Conservation (phyloP, 2,329 filamentous ascomycete genomes). For the Fonsecaea erecta region DNA sequence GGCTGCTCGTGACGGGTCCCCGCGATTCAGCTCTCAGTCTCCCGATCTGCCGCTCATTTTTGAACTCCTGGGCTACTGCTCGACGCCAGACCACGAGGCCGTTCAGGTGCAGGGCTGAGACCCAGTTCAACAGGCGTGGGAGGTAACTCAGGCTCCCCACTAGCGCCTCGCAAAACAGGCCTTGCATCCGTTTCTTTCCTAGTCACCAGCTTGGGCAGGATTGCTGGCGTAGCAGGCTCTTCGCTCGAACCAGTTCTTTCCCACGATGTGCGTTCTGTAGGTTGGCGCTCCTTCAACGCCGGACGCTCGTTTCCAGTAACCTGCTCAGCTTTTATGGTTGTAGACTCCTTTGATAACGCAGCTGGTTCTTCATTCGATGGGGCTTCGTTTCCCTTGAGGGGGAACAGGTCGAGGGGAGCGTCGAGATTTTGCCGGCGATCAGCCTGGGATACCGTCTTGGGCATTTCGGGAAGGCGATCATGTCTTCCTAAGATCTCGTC, state of each 20-base stretch:
- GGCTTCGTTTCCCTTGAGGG: not conserved
- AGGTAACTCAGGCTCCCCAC: constrained; percentile 35
- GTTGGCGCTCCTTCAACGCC: constrained; percentile 14
- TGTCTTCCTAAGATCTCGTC: constrained; percentile 27
- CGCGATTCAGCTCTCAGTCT: constrained; percentile 19
- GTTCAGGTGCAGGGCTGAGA: constrained; percentile 26
- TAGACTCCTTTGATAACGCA: not conserved
- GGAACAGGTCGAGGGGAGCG: not conserved
- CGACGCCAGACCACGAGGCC: constrained; percentile 34
- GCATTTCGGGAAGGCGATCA: not conserved
- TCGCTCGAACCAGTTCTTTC: constrained; percentile 3
- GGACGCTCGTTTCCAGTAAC: not conserved
- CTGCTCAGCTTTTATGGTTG: not conserved
- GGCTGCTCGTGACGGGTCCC: constrained; percentile 34
- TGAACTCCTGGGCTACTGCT: constrained; percentile 35
- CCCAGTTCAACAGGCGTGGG: constrained; percentile 38
- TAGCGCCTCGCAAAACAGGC: constrained; percentile 3
- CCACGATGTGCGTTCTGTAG: not conserved
- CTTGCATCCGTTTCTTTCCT: constrained; percentile 15
- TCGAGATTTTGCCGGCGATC: not conserved
- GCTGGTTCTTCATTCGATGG: not conserved
- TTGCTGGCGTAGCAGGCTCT: constrained; percentile 13
- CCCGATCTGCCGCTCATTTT: constrained; percentile 30
- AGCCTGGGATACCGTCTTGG: not conserved
- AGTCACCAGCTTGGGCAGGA: constrained; percentile 31